Percentiles rank a stretch among this genome's conserved stretches.
phyloP scores from a whole-genome alignment of 2,329 filamentous ascomycete genomes.

The Cytospora piceae region DNA sequence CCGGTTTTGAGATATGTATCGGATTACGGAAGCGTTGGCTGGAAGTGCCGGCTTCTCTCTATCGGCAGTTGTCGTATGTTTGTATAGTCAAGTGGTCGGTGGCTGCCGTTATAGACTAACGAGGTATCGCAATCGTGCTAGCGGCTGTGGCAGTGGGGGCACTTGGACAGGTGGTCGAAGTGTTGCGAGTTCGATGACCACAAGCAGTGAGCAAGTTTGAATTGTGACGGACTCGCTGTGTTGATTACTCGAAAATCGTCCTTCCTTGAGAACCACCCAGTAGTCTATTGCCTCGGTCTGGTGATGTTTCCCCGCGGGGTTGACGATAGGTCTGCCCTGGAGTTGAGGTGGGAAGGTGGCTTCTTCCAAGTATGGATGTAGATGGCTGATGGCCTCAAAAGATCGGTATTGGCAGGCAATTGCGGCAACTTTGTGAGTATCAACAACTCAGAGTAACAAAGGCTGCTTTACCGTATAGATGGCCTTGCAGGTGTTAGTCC shows the following conservation, averaged over 20 bases:
- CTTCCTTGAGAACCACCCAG: neutral
- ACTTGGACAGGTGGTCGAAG: slow-evolving; percentile 8
- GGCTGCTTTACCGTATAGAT: neutral
- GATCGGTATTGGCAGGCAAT: slow-evolving; percentile 1
- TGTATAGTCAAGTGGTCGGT: slow-evolving; percentile 22
- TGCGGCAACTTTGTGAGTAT: neutral
- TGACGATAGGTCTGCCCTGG: slow-evolving; percentile 9
- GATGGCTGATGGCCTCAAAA: neutral
- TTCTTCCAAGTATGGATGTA: slow-evolving; percentile 17
- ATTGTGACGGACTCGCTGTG: neutral
- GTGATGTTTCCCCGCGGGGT: slow-evolving; percentile 18
- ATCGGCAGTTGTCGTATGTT: slow-evolving; percentile 16
- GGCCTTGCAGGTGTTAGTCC: neutral
- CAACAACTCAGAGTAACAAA: neutral
- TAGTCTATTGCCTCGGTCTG: slow-evolving; percentile 2
- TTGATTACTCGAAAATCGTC: neutral
- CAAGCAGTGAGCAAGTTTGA: neutral
- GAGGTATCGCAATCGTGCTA: slow-evolving; percentile 10
- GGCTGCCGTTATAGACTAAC: slow-evolving; percentile 15
- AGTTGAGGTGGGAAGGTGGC: slow-evolving; percentile 22
- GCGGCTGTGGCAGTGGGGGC: neutral
- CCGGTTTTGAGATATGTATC: slow-evolving; percentile 13
- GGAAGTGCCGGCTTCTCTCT: slow-evolving; percentile 1
- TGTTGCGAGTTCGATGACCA: slow-evolving; percentile 2
- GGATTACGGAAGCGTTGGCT: slow-evolving; percentile 8